phyloP scores from a whole-genome alignment of 352 stramenopile species.

The Stramenopiles sp. region DNA sequence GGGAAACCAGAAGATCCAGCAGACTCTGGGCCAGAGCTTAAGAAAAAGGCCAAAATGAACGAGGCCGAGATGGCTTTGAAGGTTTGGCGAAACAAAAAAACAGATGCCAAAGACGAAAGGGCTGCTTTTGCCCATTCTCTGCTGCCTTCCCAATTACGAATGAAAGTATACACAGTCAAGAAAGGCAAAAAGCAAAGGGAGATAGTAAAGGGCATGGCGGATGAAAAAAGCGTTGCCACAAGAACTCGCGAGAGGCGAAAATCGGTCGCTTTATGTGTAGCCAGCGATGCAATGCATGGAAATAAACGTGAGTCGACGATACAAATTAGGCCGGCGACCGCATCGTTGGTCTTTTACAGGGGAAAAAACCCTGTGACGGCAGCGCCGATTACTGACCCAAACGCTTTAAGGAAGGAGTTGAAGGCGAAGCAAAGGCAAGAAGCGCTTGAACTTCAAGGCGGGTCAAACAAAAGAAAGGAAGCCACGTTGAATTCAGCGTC shows the following conservation, averaged over 20 bases:
- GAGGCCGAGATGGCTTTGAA: slow-evolving; percentile 1
- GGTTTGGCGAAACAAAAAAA: not conserved
- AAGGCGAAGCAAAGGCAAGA: not conserved
- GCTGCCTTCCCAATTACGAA: not conserved
- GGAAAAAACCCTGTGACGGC: not conserved
- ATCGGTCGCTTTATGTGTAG: not conserved
- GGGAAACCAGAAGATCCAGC: not conserved
- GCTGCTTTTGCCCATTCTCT: not conserved
- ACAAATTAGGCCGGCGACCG: not conserved
- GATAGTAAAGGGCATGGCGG: not conserved
- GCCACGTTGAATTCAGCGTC: not conserved
- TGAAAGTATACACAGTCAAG: not conserved
- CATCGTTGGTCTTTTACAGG: not conserved
- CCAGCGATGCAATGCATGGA: not conserved
- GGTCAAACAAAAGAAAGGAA: not conserved
- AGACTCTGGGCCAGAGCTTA: not conserved
- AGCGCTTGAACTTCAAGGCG: not conserved
- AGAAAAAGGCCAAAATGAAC: not conserved
- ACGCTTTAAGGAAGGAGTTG: not conserved
- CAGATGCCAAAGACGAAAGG: not conserved
- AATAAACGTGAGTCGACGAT: not conserved
- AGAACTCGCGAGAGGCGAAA: not conserved
- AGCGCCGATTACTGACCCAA: not conserved
- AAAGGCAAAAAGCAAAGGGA: not conserved
- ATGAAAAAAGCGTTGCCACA: not conserved